Conservation (phyloP, 352 stramenopile species). For the Thalassiosira ordinaria region DNA sequence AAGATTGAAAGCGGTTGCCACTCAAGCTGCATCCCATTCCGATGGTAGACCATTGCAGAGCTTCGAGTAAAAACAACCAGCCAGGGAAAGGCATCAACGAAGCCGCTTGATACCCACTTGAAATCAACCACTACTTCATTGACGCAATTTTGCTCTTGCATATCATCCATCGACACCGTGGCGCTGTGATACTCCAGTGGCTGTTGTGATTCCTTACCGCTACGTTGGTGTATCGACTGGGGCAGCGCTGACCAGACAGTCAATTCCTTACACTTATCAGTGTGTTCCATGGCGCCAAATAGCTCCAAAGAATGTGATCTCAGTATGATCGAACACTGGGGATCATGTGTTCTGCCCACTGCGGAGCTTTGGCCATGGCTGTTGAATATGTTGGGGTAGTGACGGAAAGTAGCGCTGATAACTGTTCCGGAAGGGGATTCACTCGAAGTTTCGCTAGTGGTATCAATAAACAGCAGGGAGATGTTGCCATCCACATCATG, state of each 20-base stretch:
- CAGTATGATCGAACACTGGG: conserved; percentile 42
- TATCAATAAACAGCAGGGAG: conserved; percentile 62
- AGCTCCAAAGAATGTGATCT: conserved; percentile 61
- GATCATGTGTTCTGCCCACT: conserved; percentile 26
- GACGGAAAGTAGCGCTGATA: conserved; percentile 44
- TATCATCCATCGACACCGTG: conserved; percentile 47
- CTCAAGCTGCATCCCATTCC: conserved; percentile 36
- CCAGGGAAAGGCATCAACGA: conserved; percentile 74
- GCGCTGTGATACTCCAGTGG: conserved; percentile 50
- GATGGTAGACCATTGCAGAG: conserved; percentile 65
- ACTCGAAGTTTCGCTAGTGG: not conserved
- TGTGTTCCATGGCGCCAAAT: conserved; percentile 57
- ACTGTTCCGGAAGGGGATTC: conserved; percentile 1
- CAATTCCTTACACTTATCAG: conserved; percentile 47
- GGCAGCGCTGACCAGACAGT: conserved; percentile 67
- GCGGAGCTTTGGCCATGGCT: conserved; percentile 6
- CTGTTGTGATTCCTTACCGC: conserved; percentile 26
- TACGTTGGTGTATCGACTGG: conserved; percentile 21
- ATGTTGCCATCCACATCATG: conserved; percentile 46
- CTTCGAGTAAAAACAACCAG: conserved; percentile 66
- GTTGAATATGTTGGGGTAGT: conserved; percentile 60
- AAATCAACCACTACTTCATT: conserved; percentile 75
- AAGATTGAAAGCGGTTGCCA: conserved; percentile 65
- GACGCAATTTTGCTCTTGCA: conserved; percentile 15
- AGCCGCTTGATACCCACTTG: conserved; percentile 70